Evolutionary conservation across 78 protist species (phyloP), one percentile per base, ranked within the genome.

Genomic region (Anaeramoeba flamelloides): DNA sequence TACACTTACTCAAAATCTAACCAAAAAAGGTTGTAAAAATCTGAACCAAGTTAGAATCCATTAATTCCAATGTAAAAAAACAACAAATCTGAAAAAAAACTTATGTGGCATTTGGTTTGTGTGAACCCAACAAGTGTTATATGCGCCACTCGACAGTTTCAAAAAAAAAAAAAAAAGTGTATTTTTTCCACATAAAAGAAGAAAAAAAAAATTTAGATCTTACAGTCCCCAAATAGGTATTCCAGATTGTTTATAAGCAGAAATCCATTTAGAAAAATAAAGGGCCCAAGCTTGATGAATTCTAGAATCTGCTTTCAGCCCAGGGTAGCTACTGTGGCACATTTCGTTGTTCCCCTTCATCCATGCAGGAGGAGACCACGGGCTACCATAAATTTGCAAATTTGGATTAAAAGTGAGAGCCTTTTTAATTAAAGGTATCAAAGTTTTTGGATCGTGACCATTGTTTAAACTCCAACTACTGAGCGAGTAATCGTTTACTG

Each of bases 211-310:
- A n/a, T n/a, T n/a, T n/a, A n/a, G n/a, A n/a, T n/a, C n/a, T n/a
- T n/a, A 64, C 74, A 30, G 26, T 30, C 74, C 22, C 79, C 84
- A 81, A 3, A 84, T 0, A 30, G 39, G 33, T 37, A 84, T 53
- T 38, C 83, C 83, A 4, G 38, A 74, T 36, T 38, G 38, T 3
- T 1, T 31, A 38, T 84, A 84, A 12, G 83, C 82, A 0, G 26
- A 1, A 38, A 84, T 0, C 41, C 64, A 84, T 41, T 39, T 37
- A 39, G 79, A 65, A 39, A 75, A 38, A 39, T 81, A 84, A 41
- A 33, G 38, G 0, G 86, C 81, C 77, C 78, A 83, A 64, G 77
- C 78, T 36, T 32, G 32, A 74, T 75, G 77, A 30, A 64, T 30
- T 30, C 30, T 26, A 64, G 30, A 30, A n/a, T 75, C 79, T 38